phyloP scores from a whole-genome alignment of 2,329 filamentous ascomycete genomes.

The Conoideocrella luteorostrata region DNA sequence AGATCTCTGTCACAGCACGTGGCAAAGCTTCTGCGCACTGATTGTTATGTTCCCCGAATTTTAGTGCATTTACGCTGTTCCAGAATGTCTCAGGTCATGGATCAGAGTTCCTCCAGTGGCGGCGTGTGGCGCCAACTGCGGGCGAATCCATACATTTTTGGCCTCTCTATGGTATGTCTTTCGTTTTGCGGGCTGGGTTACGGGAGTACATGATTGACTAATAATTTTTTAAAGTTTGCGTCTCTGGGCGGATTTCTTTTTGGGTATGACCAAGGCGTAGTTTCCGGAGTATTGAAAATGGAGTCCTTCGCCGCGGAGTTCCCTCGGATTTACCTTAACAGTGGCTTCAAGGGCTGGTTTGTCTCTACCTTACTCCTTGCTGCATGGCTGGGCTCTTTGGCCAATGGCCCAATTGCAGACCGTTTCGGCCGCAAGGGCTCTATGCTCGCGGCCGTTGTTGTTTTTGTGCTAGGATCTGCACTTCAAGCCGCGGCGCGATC shows the following conservation, averaged over 20 bases:
- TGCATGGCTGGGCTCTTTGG: constrained; percentile 67
- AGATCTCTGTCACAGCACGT: no score
- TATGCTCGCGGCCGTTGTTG: constrained; percentile 56
- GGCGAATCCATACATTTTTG: no score
- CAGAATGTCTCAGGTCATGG: no score
- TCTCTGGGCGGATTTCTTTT: constrained; percentile 58
- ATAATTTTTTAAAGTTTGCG: no score
- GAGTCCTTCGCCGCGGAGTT: constrained; percentile 41
- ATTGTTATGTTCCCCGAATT: no score
- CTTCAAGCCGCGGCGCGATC: constrained; percentile 61
- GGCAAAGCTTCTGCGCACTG: no score
- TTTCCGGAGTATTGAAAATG: constrained; percentile 57
- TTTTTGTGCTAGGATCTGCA: constrained; percentile 66
- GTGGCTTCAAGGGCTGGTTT: constrained; percentile 45
- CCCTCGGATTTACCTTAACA: not conserved
- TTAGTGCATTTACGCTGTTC: no score
- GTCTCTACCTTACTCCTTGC: constrained; percentile 68
- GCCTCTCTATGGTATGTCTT: no score
- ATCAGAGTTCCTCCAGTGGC: no score
- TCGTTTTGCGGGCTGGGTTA: no score
- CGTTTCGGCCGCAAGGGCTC: constrained; percentile 61
- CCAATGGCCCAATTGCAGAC: constrained; percentile 67
- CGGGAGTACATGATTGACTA: no score
- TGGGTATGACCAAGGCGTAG: constrained; percentile 65
- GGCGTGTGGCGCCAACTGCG: no score